Evolutionary conservation across 169 alveolate species (phyloP).

Genomic region (Cryptosporidium canis): DNA sequence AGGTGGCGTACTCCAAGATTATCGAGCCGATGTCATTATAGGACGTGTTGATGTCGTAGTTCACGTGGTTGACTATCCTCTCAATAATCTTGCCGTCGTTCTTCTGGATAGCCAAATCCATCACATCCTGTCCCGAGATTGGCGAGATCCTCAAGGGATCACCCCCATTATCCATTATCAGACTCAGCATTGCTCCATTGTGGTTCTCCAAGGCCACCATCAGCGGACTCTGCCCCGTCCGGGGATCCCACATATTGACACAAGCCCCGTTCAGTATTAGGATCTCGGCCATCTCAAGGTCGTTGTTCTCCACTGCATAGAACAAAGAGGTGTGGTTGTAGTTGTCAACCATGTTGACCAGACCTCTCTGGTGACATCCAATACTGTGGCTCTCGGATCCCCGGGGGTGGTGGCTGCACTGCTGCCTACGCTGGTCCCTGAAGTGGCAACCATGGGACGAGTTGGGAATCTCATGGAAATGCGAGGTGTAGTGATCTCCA

Average conservation of each 20-base stretch:
- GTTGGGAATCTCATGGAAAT: background rate
- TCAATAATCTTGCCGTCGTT: slow-evolving; percentile 53
- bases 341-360: slow-evolving; percentile 57
- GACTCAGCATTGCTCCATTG: slow-evolving; percentile 67
- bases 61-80: slow-evolving; percentile 21
- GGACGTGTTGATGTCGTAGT: slow-evolving; percentile 36
- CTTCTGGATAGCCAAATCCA: slow-evolving; percentile 52
- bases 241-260: slow-evolving; percentile 64
- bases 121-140: slow-evolving; percentile 43
- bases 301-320: slow-evolving; percentile 68
- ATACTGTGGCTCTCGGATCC: background rate
- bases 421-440: background rate
- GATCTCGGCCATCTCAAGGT: slow-evolving; percentile 57
- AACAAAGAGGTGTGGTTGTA: slow-evolving; percentile 57
- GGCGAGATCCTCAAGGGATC: slow-evolving; percentile 65
- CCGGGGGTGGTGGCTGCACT: background rate
- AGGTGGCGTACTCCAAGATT: slow-evolving; percentile 35
- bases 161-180: slow-evolving; percentile 62
- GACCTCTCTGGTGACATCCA: background rate
- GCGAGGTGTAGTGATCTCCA: background rate
- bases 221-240: slow-evolving; percentile 39
- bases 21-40: slow-evolving; percentile 5
- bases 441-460: background rate
- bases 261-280: slow-evolving; percentile 33
- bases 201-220: slow-evolving; percentile 63